These are phyloP conservation scores for Solanum stenotomum DNA, from an alignment of 257 asterid genomes.

Conservation along the genomic window DNA sequence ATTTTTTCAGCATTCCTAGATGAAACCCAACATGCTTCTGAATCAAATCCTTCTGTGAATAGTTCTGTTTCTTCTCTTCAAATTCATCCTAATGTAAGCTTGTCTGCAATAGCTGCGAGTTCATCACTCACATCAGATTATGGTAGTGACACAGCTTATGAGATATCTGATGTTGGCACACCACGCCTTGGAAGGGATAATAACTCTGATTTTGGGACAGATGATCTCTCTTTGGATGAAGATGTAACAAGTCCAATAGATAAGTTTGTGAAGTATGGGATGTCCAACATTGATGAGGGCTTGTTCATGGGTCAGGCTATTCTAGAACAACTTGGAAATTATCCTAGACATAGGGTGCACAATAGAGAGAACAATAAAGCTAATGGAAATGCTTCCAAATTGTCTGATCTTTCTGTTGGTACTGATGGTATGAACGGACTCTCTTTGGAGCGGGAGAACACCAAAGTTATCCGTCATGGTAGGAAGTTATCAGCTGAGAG, in stretches of 20 bases:
- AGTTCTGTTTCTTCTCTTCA: conserved; percentile 33
- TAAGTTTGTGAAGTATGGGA: conserved; percentile 88
- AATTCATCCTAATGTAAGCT: conserved; percentile 40
- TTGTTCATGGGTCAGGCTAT: conserved; percentile 92
- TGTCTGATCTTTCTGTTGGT: conserved; percentile 16
- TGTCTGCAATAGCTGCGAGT: conserved; percentile 43
- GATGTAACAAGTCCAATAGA: conserved; percentile 68
- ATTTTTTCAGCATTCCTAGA: conserved; percentile 75
- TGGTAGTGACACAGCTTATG: conserved; percentile 91
- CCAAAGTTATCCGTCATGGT: conserved; percentile 36
- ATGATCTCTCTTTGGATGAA: conserved; percentile 63
- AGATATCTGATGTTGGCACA: conserved; percentile 77
- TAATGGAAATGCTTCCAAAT: conserved; percentile 54
- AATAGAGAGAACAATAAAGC: conserved; percentile 27
- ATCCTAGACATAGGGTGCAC: conserved; percentile 51
- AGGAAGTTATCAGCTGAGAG: conserved; percentile 65
- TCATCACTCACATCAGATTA: conserved; percentile 66
- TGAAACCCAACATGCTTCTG: conserved; percentile 50
- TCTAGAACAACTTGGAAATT: conserved; percentile 73
- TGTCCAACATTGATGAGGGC: conserved; percentile 93
- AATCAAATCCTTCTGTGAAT: conserved; percentile 31
- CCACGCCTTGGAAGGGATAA: conserved; percentile 72
- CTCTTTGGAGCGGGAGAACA: conserved; percentile 22
- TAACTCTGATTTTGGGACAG: conserved; percentile 69
- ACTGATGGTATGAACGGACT: conserved; percentile 20